phyloP scores from a whole-genome alignment of 306 rosid species.

The Begonia peltatifolia region DNA sequence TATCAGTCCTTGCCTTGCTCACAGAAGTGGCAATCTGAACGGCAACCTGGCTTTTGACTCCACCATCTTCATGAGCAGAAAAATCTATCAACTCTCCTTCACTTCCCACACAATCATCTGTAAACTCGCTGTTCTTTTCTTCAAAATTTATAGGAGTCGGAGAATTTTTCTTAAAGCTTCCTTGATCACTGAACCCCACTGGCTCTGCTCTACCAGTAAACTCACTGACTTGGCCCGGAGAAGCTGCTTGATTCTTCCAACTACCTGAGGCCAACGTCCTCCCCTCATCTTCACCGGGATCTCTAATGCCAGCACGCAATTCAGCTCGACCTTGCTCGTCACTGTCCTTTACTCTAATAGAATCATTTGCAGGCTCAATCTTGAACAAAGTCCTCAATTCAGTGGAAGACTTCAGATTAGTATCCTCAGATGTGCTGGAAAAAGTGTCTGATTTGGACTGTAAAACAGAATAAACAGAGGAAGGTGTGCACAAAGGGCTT shows the following conservation, averaged over 20 bases:
- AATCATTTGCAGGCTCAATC: slow-evolving; percentile 14
- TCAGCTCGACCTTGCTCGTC: slow-evolving; percentile 21
- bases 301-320: slow-evolving; percentile 8
- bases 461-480: slow-evolving; percentile 31
- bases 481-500: slow-evolving; percentile 51
- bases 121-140: slow-evolving; percentile 1
- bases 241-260: slow-evolving; percentile 30
- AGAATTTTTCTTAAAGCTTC: slow-evolving; percentile 24
- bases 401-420: slow-evolving; percentile 19
- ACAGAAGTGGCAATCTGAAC: slow-evolving; percentile 17
- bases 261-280: slow-evolving; percentile 12
- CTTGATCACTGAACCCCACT: slow-evolving; percentile 29
- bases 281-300: slow-evolving; percentile 19
- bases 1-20: slow-evolving; percentile 21
- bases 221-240: slow-evolving; percentile 16
- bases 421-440: slow-evolving; percentile 20
- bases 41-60: slow-evolving; percentile 15
- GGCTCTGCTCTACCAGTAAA: slow-evolving; percentile 17
- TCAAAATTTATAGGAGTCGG: too few relatives aligned
- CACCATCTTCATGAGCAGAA: slow-evolving; percentile 17
- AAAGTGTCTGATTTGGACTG: slow-evolving; percentile 16
- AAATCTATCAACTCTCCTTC: slow-evolving; percentile 11
- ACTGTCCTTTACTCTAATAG: slow-evolving; percentile 13
- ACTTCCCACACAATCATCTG: slow-evolving; percentile 22
- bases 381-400: slow-evolving; percentile 9